Evolutionary conservation across 2,329 filamentous ascomycete genomes (phyloP), one percentile per base, ranked within the genome.

Genomic region (Raffaelea arxii): DNA sequence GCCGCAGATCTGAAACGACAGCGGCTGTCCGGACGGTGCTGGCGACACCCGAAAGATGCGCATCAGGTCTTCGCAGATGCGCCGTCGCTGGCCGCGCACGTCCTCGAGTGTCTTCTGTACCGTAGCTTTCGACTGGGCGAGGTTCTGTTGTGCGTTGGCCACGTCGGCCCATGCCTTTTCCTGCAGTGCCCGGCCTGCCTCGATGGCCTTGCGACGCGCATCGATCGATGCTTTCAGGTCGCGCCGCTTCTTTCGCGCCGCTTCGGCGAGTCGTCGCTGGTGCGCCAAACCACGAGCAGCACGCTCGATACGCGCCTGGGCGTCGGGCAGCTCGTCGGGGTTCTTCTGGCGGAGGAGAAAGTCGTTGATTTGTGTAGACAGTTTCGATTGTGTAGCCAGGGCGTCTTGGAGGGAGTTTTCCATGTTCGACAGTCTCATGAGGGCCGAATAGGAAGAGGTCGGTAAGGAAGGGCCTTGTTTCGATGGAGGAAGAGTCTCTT

Each of bases 391-490:
- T 0, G 87, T 94, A 2, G 81, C 77, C 10, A 95, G 67, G 2
- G 89, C 89, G 62, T 97, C 91, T 59, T 94, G 88, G 22, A 96
- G 86, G 46, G 89, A 94, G 59, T 85, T 86, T 52, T 95, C 88
- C 16, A 97, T 72, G 48, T 90, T 95, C 6, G 86, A 83, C 11
- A 97, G 72, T 50, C 86, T 83, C 82, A 96, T 91, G 19, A 97
- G 70, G 2, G 86, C 80, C 58, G 88, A 89, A 62, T 94, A 96
- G 0, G 89, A 89, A 0, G 88, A 89, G 0, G 84, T 89, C 0
- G 76, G 67, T 0, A 76, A 60, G 3, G 68, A 55, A 1, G 71
- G 63, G 6, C 73, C 71, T 22, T 75, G 67, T 51, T 75, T 78
- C 1, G 77, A 74, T 3, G 71, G 66, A n/a, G 68, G 60, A 16